A percentile compares a stretch with the other conserved stretches of the same genome.
Conservation (phyloP, 2,329 filamentous ascomycete species). For the Coniochaeta ligniaria region DNA sequence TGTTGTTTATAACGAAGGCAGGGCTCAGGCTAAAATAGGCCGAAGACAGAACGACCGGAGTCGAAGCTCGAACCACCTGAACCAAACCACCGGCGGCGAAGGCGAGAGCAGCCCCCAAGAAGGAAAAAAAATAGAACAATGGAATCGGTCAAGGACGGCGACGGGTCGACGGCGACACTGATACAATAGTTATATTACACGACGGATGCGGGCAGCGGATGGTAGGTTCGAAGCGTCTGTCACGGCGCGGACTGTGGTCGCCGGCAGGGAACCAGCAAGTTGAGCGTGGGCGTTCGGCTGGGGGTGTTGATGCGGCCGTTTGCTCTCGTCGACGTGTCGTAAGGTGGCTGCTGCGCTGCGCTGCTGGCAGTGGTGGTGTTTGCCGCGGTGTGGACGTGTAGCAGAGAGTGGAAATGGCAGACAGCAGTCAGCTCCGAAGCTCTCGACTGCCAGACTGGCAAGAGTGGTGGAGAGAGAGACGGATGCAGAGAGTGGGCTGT, state of each 20-base stretch:
- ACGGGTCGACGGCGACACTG: background rate
- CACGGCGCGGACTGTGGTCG: background rate
- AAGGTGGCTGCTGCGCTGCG: background rate
- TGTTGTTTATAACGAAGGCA: background rate
- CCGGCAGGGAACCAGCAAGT: background rate
- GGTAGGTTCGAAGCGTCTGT: background rate
- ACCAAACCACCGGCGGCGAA: background rate
- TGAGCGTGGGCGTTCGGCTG: background rate
- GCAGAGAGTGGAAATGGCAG: background rate
- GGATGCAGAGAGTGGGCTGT: background rate
- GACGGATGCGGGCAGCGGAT: background rate
- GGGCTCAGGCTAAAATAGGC: background rate
- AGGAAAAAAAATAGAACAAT: background rate
- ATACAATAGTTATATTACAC: background rate
- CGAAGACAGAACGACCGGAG: background rate
- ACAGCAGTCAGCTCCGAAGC: background rate
- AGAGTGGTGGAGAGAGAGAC: background rate
- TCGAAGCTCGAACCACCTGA: constrained; percentile 1
- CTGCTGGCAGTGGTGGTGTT: background rate
- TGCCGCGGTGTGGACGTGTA: background rate
- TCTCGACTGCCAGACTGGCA: background rate
- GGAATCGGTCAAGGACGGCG: background rate
- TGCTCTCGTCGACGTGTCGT: background rate
- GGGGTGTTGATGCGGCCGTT: background rate
- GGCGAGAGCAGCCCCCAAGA: background rate